Conservation (phyloP, 2,329 filamentous ascomycete genomes). For the Pseudogymnoascus sp. region DNA sequence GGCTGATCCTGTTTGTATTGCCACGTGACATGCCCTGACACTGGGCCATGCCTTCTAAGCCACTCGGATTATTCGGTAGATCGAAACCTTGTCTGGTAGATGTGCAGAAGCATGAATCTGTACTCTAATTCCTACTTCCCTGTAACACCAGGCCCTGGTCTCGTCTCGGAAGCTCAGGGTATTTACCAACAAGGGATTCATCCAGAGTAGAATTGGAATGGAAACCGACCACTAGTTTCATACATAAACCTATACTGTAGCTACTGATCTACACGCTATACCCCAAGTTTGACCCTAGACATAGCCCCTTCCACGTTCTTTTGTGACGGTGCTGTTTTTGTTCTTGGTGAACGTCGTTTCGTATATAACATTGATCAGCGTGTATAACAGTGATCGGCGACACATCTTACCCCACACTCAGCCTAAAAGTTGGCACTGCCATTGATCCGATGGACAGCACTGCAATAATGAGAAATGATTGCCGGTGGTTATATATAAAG, state of each 20-base stretch:
- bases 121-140: neutral
- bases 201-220: neutral
- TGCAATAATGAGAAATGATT: neutral
- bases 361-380: neutral
- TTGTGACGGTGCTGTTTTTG: neutral
- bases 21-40: neutral
- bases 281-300: neutral
- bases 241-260: neutral
- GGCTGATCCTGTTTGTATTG: neutral
- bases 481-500: neutral
- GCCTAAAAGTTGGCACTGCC: neutral
- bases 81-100: neutral
- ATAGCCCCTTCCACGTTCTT: neutral
- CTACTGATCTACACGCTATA: neutral
- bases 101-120: neutral
- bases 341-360: neutral
- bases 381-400: neutral
- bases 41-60: neutral
- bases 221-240: neutral
- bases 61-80: neutral
- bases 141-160: neutral
- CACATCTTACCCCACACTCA: constrained; percentile 1
- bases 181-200: neutral
- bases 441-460: neutral
- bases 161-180: neutral